A percentile compares a stretch with the other conserved stretches of the same genome.
Evolutionary conservation across 768 basidiomycete genomes (phyloP).

Genomic region (Kwoniella heveanensis): DNA sequence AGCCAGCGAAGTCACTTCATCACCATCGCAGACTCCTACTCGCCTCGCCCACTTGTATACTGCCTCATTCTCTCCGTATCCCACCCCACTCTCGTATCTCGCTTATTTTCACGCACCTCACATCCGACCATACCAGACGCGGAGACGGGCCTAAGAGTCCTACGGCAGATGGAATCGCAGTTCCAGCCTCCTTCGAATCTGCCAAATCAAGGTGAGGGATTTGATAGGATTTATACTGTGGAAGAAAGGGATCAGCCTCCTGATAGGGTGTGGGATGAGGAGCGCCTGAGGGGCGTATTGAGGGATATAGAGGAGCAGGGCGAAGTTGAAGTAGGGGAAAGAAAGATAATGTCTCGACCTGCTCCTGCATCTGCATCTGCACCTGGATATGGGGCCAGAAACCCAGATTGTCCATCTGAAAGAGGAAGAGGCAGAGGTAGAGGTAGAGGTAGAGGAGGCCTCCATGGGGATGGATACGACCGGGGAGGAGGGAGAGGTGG

Average conservation of each 20-base stretch:
- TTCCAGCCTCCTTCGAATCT: conserved; percentile 34
- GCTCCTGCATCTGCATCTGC: neutral
- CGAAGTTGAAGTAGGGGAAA: neutral
- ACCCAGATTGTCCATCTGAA: neutral
- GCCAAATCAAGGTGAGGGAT: conserved; percentile 42
- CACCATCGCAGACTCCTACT: conserved; percentile 29
- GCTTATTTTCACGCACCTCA: conserved; percentile 32
- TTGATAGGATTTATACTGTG: conserved; percentile 38
- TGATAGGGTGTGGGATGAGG: conserved; percentile 28
- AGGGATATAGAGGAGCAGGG: neutral
- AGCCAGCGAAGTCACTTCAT: conserved; percentile 54
- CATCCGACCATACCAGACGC: conserved; percentile 51
- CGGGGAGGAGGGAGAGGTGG: too few relatives aligned
- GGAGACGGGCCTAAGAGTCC: conserved; percentile 42
- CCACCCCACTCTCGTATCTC: conserved; percentile 28
- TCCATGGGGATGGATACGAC: too few relatives aligned
- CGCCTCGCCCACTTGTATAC: conserved; percentile 29
- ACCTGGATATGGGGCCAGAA: too few relatives aligned
- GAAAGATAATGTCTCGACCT: neutral
- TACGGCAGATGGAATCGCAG: conserved; percentile 41
- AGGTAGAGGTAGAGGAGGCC: too few relatives aligned
- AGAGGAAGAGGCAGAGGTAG: neutral
- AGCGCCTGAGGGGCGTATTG: neutral
- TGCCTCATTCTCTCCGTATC: conserved; percentile 34
- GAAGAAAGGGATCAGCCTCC: conserved; percentile 31